phyloP scores from a whole-genome alignment of 371 early-diverging fungal species.

The Mucor racemosus region DNA sequence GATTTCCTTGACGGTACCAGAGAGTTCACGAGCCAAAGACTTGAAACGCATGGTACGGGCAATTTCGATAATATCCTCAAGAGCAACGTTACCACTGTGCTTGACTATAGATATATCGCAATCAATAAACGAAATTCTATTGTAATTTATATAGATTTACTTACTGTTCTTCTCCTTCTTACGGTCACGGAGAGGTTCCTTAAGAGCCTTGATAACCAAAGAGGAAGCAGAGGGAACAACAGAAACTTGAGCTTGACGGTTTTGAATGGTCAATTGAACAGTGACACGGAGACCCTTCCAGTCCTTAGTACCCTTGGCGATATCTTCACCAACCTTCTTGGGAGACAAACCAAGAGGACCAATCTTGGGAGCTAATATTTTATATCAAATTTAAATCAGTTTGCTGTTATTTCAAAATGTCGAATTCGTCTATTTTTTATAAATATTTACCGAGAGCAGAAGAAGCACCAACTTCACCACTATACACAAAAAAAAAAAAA shows the following conservation, averaged over 20 bases:
- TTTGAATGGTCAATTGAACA: constrained; percentile 98
- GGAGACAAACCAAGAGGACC: constrained; percentile 99
- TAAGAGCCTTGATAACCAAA: constrained; percentile 98
- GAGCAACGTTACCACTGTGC: constrained; percentile 92
- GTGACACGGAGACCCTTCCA: constrained; percentile 98
- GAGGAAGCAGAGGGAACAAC: constrained; percentile 98
- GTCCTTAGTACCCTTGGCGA: constrained; percentile 93
- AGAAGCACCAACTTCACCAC: constrained; percentile 89
- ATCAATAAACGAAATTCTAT: too few relatives aligned
- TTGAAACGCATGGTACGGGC: constrained; percentile 96
- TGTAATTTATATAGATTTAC: too few relatives aligned
- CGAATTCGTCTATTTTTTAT: too few relatives aligned
- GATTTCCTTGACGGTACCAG: constrained; percentile 98
- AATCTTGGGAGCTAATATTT: constrained; percentile 94
- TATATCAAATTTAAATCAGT: too few relatives aligned
- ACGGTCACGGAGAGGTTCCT: constrained; percentile 99
- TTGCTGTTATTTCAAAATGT: too few relatives aligned
- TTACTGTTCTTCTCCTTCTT: constrained; percentile 99
- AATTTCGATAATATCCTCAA: constrained; percentile 95
- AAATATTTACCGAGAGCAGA: constrained; percentile 78
- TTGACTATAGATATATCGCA: constrained; percentile 50
- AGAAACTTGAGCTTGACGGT: constrained; percentile 99
- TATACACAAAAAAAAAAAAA: not conserved
- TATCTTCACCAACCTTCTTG: constrained; percentile 99
- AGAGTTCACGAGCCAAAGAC: constrained; percentile 86